phyloP scores from a whole-genome alignment of 2,329 filamentous ascomycete species.

The Fusarium decemcellulare region DNA sequence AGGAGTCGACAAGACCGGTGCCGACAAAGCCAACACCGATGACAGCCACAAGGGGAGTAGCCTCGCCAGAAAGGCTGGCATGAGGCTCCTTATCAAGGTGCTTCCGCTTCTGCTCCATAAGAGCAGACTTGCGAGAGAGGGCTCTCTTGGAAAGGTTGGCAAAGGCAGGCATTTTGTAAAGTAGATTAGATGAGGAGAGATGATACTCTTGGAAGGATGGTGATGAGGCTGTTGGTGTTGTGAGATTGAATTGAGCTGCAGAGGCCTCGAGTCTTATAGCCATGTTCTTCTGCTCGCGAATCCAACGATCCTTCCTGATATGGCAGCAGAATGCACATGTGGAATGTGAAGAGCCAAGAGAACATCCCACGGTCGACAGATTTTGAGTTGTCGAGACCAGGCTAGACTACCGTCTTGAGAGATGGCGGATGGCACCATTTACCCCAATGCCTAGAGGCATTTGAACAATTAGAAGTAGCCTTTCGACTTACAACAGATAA shows the following conservation, averaged over 20 bases:
- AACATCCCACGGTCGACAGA: not conserved
- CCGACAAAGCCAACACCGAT: constrained; percentile 68
- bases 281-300: not conserved
- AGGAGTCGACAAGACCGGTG: constrained; percentile 60
- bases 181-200: not conserved
- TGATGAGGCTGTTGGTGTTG: not conserved
- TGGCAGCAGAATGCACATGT: not conserved
- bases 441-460: not conserved
- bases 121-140: not conserved
- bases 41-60: constrained; percentile 58
- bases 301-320: not conserved
- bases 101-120: constrained; percentile 4
- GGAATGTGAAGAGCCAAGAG: not conserved
- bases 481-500: not conserved
- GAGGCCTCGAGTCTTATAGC: not conserved
- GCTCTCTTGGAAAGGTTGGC: not conserved
- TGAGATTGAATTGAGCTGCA: not conserved
- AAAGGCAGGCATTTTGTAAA: constrained; percentile 2
- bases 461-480: not conserved
- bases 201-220: not conserved
- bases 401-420: not conserved
- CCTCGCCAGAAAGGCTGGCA: constrained; percentile 1
- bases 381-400: not conserved
- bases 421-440: not conserved
- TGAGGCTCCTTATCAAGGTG: not conserved